These are phyloP conservation scores for Tulasnella sp. DNA, from an alignment of 768 basidiomycete genomes.

Conservation along the genomic window DNA sequence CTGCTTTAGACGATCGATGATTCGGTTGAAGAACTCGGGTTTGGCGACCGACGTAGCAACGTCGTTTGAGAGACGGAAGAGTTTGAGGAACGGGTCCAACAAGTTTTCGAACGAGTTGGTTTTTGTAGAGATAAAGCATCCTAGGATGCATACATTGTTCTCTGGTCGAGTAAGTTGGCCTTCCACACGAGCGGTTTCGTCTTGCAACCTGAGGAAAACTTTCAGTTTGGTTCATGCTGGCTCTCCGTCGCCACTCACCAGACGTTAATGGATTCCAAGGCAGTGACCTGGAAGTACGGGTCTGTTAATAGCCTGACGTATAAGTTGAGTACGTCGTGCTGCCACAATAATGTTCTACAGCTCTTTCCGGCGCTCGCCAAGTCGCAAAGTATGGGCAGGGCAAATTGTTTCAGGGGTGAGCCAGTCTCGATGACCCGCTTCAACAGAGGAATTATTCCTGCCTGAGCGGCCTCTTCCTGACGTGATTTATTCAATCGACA, in stretches of 20 bases:
- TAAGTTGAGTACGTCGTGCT: conserved; percentile 81
- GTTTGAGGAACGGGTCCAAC: conserved; percentile 88
- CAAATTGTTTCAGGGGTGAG: conserved; percentile 95
- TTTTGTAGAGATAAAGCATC: conserved; percentile 79
- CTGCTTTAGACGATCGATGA: conserved; percentile 71
- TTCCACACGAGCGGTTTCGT: conserved; percentile 91
- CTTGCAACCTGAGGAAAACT: conserved; percentile 68
- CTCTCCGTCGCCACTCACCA: conserved; percentile 53
- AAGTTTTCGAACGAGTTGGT: conserved; percentile 89
- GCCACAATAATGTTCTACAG: conserved; percentile 85
- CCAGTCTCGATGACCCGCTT: conserved; percentile 82
- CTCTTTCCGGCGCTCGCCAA: conserved; percentile 92
- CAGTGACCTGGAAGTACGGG: conserved; percentile 88
- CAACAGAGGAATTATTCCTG: conserved; percentile 88
- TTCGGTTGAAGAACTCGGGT: conserved; percentile 79
- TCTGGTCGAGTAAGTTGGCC: conserved; percentile 70
- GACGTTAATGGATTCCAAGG: conserved; percentile 81
- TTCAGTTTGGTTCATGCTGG: background rate
- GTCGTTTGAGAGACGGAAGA: conserved; percentile 70
- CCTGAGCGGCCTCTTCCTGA: conserved; percentile 95
- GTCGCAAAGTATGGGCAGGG: conserved; percentile 93
- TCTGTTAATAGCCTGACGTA: conserved; percentile 76
- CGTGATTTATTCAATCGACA: conserved; percentile 90
- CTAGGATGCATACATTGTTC: conserved; percentile 63
- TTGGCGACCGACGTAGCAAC: conserved; percentile 75